A percentile compares a stretch with the other conserved stretches of the same genome.
These are phyloP conservation scores for Phytophthora hybrid DNA, from an alignment of 352 stramenopile species.

Conservation along the genomic window DNA sequence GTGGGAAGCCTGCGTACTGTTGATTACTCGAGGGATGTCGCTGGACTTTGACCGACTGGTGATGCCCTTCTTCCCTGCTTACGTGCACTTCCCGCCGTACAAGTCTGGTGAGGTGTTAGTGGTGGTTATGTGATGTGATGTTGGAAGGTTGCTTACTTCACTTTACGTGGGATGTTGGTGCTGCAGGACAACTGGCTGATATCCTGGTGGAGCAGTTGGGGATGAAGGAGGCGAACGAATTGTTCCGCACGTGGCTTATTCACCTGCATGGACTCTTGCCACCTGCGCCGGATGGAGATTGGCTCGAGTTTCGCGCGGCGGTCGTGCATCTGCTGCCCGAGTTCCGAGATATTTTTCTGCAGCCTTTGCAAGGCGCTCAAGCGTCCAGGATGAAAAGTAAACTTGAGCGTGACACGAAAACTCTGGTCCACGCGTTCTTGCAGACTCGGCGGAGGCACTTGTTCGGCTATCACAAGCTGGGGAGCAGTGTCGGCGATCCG, in stretches of 20 bases:
- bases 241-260: constrained; percentile 67
- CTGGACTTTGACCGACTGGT: constrained; percentile 68
- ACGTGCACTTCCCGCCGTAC: constrained; percentile 71
- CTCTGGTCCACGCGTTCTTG: constrained; percentile 50
- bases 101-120: constrained; percentile 42
- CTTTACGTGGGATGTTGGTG: neutral
- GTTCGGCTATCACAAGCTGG: constrained; percentile 72
- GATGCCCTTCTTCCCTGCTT: constrained; percentile 57
- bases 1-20: constrained; percentile 70
- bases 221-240: constrained; percentile 44
- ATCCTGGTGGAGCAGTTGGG: constrained; percentile 68
- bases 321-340: constrained; percentile 66
- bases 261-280: constrained; percentile 58
- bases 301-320: constrained; percentile 67
- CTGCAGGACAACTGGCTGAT: constrained; percentile 61
- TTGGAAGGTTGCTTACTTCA: constrained; percentile 4
- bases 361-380: constrained; percentile 19
- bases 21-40: constrained; percentile 75
- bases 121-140: neutral
- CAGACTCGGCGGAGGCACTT: constrained; percentile 62
- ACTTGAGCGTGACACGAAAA: constrained; percentile 48
- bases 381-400: constrained; percentile 38
- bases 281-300: constrained; percentile 59
- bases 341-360: constrained; percentile 44
- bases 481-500: constrained; percentile 21